Base-by-base conservation (phyloP, 768 basidiomycete genomes). In the Coprinopsis strossmayeri region DNA sequence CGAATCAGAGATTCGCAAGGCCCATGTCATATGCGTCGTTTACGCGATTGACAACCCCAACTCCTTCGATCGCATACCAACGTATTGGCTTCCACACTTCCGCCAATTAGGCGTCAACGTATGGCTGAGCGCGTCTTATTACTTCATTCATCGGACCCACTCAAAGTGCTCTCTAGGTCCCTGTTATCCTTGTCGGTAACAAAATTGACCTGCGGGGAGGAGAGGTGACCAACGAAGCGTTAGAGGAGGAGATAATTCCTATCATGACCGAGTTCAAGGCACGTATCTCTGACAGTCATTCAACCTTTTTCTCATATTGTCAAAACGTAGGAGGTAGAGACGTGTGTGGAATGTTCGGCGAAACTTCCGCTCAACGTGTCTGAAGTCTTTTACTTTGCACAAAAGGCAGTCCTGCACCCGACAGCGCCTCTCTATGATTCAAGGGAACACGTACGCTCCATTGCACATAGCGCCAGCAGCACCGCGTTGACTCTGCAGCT, bases 221-320 rank as follows among this genome's bases (percentile, higher is more conserved):
- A 1, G 82, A 89, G 59, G 91, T 97, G 34, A 92, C 94, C 23
- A 95, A 96, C 59, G 84, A 95, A 61, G 91, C 87, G 2, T 68
- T 99, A 52, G 92, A 95, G 65, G 91, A 87, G 53, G 95, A 98
- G 66, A 94, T 98, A 55, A 66, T 88, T 48, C 95, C 95, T 25
- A 92, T 99, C 48, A 99, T 98, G 95, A 84, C 87, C 56, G 95
- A 98, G 66, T 99, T 95, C 82, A 99, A 99, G 80, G 93, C 84
- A 60, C 48, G 68, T 58, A 20, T 18, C 40, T 10, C 23, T n/a
- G n/a, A n/a, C n/a, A n/a, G n/a, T n/a, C 2, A 45, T 32, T 35
- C 27, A 18, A 38, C 17, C 20, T 45, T 54, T 26, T 37, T 40
- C 45, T 38, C 32, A 25, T 26, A 3, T 25, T 21, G n/a, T 32